Evolutionary conservation across 768 basidiomycete species (phyloP).

Genomic region (Neoboletus magnificus): DNA sequence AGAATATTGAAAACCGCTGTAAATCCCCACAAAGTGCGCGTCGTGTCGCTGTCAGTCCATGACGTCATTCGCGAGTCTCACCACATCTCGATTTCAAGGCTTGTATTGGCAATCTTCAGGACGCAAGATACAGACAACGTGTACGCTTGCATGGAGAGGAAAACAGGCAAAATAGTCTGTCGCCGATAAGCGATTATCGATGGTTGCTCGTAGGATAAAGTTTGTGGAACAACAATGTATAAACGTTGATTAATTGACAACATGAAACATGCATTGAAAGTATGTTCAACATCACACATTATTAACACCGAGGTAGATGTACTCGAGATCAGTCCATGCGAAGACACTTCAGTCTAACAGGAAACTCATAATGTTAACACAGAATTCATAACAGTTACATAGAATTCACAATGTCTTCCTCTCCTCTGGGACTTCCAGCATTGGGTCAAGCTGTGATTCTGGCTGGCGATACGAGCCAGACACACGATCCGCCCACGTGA

Average conservation of each 20-base stretch:
- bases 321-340: slow-evolving; percentile 10
- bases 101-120: not conserved
- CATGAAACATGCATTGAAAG: not conserved
- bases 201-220: not conserved
- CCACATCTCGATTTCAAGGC: no score
- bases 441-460: slow-evolving; percentile 75
- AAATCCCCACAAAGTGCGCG: no score
- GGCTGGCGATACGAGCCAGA: slow-evolving; percentile 91
- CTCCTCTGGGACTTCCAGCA: slow-evolving; percentile 53
- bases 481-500: slow-evolving; percentile 88
- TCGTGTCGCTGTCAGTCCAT: not conserved
- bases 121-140: not conserved
- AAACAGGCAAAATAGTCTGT: not conserved
- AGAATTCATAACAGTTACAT: slow-evolving; percentile 5
- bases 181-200: no score
- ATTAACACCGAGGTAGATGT: slow-evolving; percentile 16
- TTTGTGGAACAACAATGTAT: not conserved
- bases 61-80: not conserved
- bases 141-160: not conserved
- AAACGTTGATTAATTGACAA: not conserved
- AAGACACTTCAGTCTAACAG: no score
- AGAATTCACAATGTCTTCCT: slow-evolving; percentile 22
- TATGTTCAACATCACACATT: slow-evolving; percentile 18
- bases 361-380: not conserved
- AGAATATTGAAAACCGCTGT: no score